phyloP scores from a whole-genome alignment of 495 filamentous ascomycete genomes.

The Neurospora sp. region DNA sequence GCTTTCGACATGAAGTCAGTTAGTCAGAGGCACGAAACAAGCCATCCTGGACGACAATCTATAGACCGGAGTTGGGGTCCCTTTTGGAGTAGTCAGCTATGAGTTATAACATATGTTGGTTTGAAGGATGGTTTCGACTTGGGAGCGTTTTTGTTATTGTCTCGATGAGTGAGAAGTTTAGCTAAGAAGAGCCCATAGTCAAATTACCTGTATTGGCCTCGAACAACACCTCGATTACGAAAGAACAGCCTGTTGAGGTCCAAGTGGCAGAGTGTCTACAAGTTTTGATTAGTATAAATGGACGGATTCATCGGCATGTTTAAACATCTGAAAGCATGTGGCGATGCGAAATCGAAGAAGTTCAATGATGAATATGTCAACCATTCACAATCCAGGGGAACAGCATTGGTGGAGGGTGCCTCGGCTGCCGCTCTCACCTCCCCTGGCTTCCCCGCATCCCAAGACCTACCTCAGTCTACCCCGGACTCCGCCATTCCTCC shows the following conservation, averaged over 20 bases:
- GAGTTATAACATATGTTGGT: not conserved
- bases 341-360: not conserved
- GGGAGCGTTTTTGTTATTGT: not conserved
- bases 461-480: not conserved
- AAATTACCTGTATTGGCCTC: not conserved
- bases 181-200: not conserved
- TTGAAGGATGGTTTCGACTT: not conserved
- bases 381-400: not conserved
- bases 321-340: not conserved
- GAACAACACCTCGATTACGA: not conserved
- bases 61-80: not conserved
- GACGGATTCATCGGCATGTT: not conserved
- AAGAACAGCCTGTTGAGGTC: not conserved
- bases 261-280: not conserved
- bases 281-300: not conserved
- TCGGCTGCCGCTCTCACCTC: not conserved
- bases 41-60: not conserved
- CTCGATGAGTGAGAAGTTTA: not conserved
- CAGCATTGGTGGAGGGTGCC: constrained; percentile 1
- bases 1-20: not conserved
- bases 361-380: not conserved
- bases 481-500: constrained; percentile 4
- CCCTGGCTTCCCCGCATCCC: constrained; percentile 9
- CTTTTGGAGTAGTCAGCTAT: not conserved
- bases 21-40: not conserved